These are phyloP conservation scores for Beta corolliflora DNA, from an alignment of 179 eudicot species.

Conservation along the genomic window DNA sequence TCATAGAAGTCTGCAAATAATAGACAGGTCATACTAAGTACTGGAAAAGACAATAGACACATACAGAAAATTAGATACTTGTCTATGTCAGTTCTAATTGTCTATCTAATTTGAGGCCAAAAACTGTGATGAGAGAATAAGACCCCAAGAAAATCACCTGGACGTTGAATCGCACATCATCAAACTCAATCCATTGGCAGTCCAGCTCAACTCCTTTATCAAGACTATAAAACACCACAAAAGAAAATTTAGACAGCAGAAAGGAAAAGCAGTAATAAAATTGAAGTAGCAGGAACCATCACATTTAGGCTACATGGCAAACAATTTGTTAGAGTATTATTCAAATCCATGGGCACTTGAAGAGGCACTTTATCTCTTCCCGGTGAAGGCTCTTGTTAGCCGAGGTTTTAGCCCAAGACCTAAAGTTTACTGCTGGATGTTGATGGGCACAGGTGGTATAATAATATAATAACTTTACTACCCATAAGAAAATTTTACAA, in stretches of 20 bases:
- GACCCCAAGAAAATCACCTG: slow-evolving; percentile 52
- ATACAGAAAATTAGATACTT: neutral
- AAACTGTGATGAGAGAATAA: neutral
- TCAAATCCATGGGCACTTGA: neutral
- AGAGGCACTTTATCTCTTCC: neutral
- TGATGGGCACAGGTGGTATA: too few species aligned
- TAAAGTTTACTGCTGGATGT: neutral
- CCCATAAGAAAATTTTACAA: neutral
- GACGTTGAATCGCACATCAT: slow-evolving; percentile 85
- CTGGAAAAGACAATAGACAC: neutral
- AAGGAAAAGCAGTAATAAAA: neutral
- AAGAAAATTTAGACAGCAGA: slow-evolving; percentile 1
- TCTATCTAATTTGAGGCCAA: neutral
- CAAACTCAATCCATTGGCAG: slow-evolving; percentile 91
- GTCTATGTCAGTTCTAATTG: neutral
- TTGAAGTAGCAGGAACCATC: neutral
- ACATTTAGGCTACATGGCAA: neutral
- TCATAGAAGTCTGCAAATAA: slow-evolving; percentile 66
- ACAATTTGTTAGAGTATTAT: neutral
- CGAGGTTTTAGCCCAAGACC: neutral
- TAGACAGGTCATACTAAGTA: neutral
- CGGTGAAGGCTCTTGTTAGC: neutral
- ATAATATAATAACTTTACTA: neutral
- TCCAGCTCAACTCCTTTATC: slow-evolving; percentile 94
- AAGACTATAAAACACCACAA: slow-evolving; percentile 54